Evolutionary conservation across 257 asterid species (phyloP).

Genomic region (Capsicum rhomboideum): DNA sequence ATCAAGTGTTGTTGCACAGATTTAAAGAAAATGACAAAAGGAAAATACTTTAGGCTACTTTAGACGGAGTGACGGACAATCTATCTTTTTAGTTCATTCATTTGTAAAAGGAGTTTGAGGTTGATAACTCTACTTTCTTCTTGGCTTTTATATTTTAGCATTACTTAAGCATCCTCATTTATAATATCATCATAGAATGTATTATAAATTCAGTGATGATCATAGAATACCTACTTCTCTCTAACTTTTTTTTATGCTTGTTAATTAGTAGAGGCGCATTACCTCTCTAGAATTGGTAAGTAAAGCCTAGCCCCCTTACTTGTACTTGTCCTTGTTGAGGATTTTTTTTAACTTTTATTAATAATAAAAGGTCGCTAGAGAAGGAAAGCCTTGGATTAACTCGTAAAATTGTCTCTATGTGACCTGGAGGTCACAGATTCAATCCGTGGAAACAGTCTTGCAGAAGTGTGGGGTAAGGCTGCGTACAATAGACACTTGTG

Average conservation of each 20-base stretch:
- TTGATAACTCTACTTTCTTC: not conserved
- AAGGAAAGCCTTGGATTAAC: no score
- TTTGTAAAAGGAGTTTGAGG: not conserved
- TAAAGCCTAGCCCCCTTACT: not conserved
- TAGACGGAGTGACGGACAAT: not conserved
- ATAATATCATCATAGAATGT: not conserved
- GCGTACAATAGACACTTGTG: no score
- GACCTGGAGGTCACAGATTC: no score
- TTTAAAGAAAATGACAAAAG: no score
- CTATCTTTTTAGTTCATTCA: not conserved
- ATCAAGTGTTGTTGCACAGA: no score
- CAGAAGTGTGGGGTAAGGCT: no score
- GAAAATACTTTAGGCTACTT: not conserved
- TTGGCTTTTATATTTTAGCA: not conserved
- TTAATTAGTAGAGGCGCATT: not conserved
- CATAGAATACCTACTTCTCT: not conserved
- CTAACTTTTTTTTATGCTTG: not conserved
- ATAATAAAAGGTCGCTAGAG: no score
- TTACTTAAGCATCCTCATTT: not conserved
- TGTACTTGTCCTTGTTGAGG: not conserved
- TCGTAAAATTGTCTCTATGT: no score
- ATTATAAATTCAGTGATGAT: not conserved
- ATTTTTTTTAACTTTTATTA: not conserved
- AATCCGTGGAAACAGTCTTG: no score
- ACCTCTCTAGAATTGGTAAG: not conserved